These are phyloP conservation scores for Quercus gilva DNA, from an alignment of 306 rosid genomes.

Conservation along the genomic window DNA sequence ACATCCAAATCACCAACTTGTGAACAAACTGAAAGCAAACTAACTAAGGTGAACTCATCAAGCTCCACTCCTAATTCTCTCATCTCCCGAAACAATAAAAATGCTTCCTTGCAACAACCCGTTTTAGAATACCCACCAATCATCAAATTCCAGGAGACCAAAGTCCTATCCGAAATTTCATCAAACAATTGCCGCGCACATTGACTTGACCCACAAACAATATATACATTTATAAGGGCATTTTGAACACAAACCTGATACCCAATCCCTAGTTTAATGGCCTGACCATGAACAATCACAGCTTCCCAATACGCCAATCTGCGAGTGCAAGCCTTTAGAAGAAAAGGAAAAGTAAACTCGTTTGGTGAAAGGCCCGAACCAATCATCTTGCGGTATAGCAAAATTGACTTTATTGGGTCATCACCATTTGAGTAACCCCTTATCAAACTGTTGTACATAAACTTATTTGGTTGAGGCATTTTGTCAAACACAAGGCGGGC, in stretches of 20 bases:
- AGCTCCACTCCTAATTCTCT: slow-evolving; percentile 38
- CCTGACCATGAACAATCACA: slow-evolving; percentile 49
- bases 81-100: slow-evolving; percentile 54
- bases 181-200: slow-evolving; percentile 59
- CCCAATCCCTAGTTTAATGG: slow-evolving; percentile 55
- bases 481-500: slow-evolving; percentile 52
- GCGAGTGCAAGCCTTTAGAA: slow-evolving; percentile 53
- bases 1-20: slow-evolving; percentile 40
- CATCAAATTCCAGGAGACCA: slow-evolving; percentile 79
- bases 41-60: slow-evolving; percentile 62
- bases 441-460: slow-evolving; percentile 69
- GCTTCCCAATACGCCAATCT: slow-evolving; percentile 45
- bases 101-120: slow-evolving; percentile 32
- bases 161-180: slow-evolving; percentile 44
- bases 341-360: slow-evolving; percentile 69
- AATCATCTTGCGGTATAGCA: slow-evolving; percentile 51
- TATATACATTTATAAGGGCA: slow-evolving; percentile 41
- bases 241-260: slow-evolving; percentile 51
- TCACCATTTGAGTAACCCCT: slow-evolving; percentile 51
- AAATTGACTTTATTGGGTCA: slow-evolving; percentile 35
- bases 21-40: slow-evolving; percentile 68
- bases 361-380: slow-evolving; percentile 50
- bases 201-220: slow-evolving; percentile 37
- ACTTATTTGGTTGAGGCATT: slow-evolving; percentile 54
- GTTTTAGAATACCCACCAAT: slow-evolving; percentile 55